Conservation (phyloP, 1,139 yeast genomes). For the Zhuliangozyma parablackwelliae region DNA sequence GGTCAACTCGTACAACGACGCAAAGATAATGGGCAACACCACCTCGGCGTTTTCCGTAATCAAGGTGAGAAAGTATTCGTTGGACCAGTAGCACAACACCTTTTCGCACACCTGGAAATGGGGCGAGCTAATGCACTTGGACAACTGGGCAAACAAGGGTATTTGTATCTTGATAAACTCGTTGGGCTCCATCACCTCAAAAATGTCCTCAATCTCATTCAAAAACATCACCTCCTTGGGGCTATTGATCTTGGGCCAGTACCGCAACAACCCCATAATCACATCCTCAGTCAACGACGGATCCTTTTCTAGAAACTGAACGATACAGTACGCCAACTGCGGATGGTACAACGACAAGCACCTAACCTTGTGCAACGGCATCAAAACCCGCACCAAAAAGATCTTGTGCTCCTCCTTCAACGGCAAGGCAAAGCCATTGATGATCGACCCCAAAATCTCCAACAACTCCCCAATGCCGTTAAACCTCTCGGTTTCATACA, state of each 20-base stretch:
- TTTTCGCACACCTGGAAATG: conserved; percentile 98
- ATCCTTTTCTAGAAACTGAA: conserved; percentile 93
- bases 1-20: conserved; percentile 82
- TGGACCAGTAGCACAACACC: conserved; percentile 90
- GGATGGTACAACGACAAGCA: conserved; percentile 89
- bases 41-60: conserved; percentile 91
- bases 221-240: conserved; percentile 95
- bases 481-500: conserved; percentile 92
- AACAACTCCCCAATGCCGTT: conserved; percentile 94
- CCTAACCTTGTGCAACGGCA: conserved; percentile 91
- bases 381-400: conserved; percentile 78
- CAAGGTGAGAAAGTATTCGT: conserved; percentile 85
- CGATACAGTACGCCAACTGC: conserved; percentile 93
- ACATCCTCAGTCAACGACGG: conserved; percentile 91
- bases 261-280: conserved; percentile 83
- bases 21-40: conserved; percentile 86
- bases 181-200: conserved; percentile 91
- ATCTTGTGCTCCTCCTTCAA: conserved; percentile 95
- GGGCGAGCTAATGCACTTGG: conserved; percentile 90
- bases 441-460: conserved; percentile 92
- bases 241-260: conserved; percentile 95
- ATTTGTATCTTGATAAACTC: conserved; percentile 91
- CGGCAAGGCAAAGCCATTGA: conserved; percentile 97
- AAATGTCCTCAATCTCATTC: conserved; percentile 93
- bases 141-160: conserved; percentile 88